These are phyloP conservation scores for Thalassiosira hispida DNA, from an alignment of 352 stramenopile species.

Conservation along the genomic window DNA sequence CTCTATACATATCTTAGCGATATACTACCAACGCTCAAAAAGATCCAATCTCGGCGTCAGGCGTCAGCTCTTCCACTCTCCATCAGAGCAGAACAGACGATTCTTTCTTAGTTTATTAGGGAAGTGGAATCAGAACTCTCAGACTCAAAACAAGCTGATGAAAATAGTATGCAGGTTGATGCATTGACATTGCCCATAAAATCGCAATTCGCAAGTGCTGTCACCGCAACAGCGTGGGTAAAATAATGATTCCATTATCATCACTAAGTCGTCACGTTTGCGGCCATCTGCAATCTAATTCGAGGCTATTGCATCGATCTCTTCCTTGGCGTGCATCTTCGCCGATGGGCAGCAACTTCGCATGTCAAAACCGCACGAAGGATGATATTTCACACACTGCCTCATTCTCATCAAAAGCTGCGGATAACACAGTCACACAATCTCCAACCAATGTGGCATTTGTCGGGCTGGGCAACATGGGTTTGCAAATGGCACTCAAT, in stretches of 20 bases:
- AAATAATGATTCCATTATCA: conserved; percentile 4
- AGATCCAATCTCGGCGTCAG: too few species aligned
- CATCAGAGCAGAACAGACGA: too few species aligned
- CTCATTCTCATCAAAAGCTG: background rate
- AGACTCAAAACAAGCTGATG: too few species aligned
- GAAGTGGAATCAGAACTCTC: too few species aligned
- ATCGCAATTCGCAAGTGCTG: too few species aligned
- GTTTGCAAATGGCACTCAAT: conserved; percentile 92
- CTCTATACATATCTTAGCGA: too few species aligned
- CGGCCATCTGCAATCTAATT: background rate
- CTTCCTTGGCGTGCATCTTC: background rate
- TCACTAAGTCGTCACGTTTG: conserved; percentile 1
- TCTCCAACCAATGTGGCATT: conserved; percentile 83
- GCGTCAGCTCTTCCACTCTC: too few species aligned
- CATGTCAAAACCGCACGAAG: background rate
- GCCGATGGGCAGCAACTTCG: background rate
- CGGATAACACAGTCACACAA: background rate
- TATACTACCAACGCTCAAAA: too few species aligned
- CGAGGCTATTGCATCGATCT: background rate
- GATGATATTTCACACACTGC: background rate
- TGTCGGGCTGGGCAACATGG: conserved; percentile 94
- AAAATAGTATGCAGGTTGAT: too few species aligned
- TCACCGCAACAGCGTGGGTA: too few species aligned
- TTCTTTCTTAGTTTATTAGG: too few species aligned
- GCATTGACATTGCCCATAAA: too few species aligned